These are phyloP conservation scores for Paratinospora sagittata DNA, from an alignment of 164 flowering plant species.

Conservation along the genomic window DNA sequence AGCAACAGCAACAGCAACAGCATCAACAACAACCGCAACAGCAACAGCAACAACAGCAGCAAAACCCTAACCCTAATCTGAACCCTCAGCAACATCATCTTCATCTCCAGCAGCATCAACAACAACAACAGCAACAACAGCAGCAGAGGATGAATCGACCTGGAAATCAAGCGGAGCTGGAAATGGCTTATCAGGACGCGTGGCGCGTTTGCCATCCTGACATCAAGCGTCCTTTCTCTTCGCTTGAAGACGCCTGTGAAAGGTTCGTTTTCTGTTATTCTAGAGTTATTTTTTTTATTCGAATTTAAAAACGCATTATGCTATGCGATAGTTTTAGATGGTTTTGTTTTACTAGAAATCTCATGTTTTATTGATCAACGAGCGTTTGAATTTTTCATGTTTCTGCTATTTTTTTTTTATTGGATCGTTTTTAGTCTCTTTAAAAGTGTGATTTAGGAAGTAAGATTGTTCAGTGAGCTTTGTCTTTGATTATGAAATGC, in stretches of 20 bases:
- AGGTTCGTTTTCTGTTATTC: slow-evolving; percentile 37
- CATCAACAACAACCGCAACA: not conserved
- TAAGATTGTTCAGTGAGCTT: too few relatives aligned
- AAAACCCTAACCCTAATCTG: slow-evolving; percentile 24
- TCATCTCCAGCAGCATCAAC: slow-evolving; percentile 16
- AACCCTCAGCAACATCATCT: slow-evolving; percentile 22
- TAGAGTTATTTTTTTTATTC: not conserved
- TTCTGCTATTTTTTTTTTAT: too few relatives aligned
- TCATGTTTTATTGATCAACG: too few relatives aligned
- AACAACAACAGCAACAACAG: too few relatives aligned
- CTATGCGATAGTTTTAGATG: not conserved
- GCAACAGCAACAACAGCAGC: slow-evolving; percentile 25
- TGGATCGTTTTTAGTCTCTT: too few relatives aligned
- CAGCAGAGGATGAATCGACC: slow-evolving; percentile 41
- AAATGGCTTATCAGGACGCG: slow-evolving; percentile 96
- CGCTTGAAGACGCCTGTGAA: slow-evolving; percentile 97
- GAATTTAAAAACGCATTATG: not conserved
- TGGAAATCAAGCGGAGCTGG: slow-evolving; percentile 57
- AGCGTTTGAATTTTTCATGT: too few relatives aligned
- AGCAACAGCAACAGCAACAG: slow-evolving; percentile 13
- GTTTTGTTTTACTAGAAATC: too few relatives aligned
- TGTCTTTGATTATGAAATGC: too few relatives aligned
- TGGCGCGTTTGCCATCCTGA: slow-evolving; percentile 98
- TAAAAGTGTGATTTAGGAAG: too few relatives aligned
- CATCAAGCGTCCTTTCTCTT: slow-evolving; percentile 80